Evolutionary conservation across 768 basidiomycete species (phyloP), one percentile per base, ranked within the genome.

Genomic region (Lentinula lateritia): DNA sequence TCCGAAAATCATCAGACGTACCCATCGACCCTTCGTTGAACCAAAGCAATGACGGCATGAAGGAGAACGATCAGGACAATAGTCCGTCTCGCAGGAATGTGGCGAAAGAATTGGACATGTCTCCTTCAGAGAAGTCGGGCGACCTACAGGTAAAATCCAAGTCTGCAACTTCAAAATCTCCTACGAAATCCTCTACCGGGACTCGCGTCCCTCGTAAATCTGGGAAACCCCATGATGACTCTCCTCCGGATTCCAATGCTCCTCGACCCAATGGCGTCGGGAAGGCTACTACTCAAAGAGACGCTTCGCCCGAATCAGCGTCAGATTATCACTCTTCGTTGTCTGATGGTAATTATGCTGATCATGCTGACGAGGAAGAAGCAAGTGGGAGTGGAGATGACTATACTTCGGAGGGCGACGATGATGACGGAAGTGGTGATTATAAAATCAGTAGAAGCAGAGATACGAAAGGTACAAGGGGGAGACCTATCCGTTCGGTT

Each of bases 401-500:
- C 9, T 35, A 59, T 16, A 20, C 16, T 8, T 32, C 15, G 4
- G 45, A 59, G 15, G 58, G 39, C 5, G 58, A 59, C 10, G 58
- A 59, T 48, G 58, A 58, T 36, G 58, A 59, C 20, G 42, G 41
- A 23, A 50, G 58, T 46, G 48, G 58, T 18, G 42, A 45, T 6
- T 59, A 46, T 50, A 39, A 39, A 8, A 39, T 13, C 38, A 58
- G 55, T 56, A 13, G n/a, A 16, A 42, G 41, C 16, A 39, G 36
- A 18, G 35, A 18, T 18, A 23, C 2, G 53, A 55, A 39, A 18
- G 18, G 39, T 16, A 18, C 1, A 0, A 55, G n/a, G n/a, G 20
- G 38, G 15, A 28, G 38, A 38, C 39, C 38, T 56, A n/a, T 16
- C 28, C 39, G 41, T 7, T 28, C 45, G 7, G 56, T 32, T 15